Evolutionary conservation across 495 filamentous ascomycete genomes (phyloP).

Genomic region (Annulohypoxylon bovei): DNA sequence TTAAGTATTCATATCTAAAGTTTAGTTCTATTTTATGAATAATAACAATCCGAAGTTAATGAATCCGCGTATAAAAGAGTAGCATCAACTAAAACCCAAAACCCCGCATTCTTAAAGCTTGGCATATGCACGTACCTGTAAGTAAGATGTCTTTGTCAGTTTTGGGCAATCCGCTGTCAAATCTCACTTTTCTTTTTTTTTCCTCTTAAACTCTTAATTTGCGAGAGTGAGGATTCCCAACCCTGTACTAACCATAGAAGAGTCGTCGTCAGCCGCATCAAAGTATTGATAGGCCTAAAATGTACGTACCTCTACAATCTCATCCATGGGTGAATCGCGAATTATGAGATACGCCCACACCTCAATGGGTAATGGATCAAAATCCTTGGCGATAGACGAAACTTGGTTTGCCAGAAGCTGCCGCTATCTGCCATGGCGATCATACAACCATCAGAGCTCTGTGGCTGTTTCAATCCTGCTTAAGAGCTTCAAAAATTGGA

Average conservation of each 20-base stretch:
- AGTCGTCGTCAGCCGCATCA: constrained; percentile 38
- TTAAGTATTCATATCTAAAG: background rate
- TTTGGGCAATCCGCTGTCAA: constrained; percentile 20
- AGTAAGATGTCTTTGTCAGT: constrained; percentile 1
- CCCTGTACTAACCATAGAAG: constrained; percentile 21
- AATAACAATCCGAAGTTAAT: background rate
- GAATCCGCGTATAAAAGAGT: background rate
- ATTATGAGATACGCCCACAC: constrained; percentile 21
- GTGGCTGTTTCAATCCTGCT: constrained; percentile 14
- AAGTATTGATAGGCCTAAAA: constrained; percentile 11
- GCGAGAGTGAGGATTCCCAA: constrained; percentile 25
- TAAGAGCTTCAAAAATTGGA: constrained; percentile 1
- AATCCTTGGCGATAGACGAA: constrained; percentile 27
- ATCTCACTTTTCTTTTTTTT: constrained; percentile 5
- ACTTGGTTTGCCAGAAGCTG: constrained; percentile 21
- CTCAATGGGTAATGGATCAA: constrained; percentile 18
- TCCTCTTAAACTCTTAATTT: constrained; percentile 1
- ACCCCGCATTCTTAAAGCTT: constrained; percentile 40
- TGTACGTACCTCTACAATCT: constrained; percentile 17
- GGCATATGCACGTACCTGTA: constrained; percentile 19
- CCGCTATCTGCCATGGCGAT: constrained; percentile 21
- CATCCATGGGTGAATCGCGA: constrained; percentile 11
- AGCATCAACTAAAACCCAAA: constrained; percentile 40
- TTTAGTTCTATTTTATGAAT: background rate
- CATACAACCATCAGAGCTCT: constrained; percentile 26